Base-by-base conservation (phyloP, 2,329 filamentous ascomycete species). In the Cladophialophora bantiana region DNA sequence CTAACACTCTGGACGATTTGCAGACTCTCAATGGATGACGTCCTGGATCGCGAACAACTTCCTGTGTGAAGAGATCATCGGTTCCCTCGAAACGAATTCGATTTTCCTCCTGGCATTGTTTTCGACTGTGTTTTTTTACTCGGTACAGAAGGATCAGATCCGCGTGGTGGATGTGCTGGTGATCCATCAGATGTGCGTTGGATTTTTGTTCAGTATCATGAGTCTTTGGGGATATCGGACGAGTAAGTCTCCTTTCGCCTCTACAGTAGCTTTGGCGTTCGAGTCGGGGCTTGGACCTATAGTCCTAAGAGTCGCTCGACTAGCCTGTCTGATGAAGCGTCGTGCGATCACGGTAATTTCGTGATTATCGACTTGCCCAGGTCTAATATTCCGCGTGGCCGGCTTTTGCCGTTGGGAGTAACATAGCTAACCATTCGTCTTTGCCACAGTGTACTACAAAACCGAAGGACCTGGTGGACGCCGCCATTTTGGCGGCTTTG, bases 11-110 rank as follows among this genome's bases (percentile, higher is more conserved):
- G 34, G 18, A 34, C 35, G 15, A n/a, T 31, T 42, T n/a, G 18
- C 38, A 66, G 64, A 66, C 32, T 34, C 59, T 15, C 62, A 68
- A 57, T 73, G 71, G 71, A 55, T 72, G 38, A 63, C 66, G 12
- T 64, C 55, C 48, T 70, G 71, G 68, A 57, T 71, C 13, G 64
- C 71, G 7, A 72, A 70, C 58, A 66, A 64, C 36, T 71, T 70
- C 66, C 65, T 65, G 31, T 38, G 56, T 15, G 60, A 61, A 36
- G 64, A 66, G 42, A 70, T 67, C 36, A 64, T 59, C n/a, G 66
- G 64, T 18, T 61, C 38, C 36, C 58, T 68, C 53, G 68, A 70
- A 10, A 66, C 63, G 35, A 70, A 70, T 36, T 67, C 68, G 38
- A 70, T 70, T 52, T 70, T 70, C 58, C 66, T 69, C 3, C 45